phyloP scores from a whole-genome alignment of 2,329 filamentous ascomycete genomes.

The Mycosphaerella arachidis region DNA sequence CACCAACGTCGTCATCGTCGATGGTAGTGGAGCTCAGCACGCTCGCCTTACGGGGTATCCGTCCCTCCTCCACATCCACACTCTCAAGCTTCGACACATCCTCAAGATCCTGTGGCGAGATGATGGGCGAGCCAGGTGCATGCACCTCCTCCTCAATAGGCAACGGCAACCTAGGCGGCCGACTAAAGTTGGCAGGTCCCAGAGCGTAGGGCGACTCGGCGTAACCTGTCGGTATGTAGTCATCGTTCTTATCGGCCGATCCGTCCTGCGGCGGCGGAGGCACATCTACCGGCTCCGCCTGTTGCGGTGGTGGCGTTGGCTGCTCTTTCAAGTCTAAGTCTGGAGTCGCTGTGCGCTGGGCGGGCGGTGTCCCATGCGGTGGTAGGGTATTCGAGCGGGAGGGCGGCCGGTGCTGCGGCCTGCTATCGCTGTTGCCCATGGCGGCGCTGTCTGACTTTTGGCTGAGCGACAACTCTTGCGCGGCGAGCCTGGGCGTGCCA shows the following conservation, averaged over 20 bases:
- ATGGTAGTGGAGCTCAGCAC: slow-evolving; percentile 55
- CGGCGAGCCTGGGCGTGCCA: slow-evolving; percentile 11
- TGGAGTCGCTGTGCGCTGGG: slow-evolving; percentile 13
- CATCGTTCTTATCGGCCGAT: slow-evolving; percentile 15
- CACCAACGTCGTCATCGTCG: slow-evolving; percentile 66
- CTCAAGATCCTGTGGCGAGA: slow-evolving; percentile 62
- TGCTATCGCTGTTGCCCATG: slow-evolving; percentile 27
- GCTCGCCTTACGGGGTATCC: slow-evolving; percentile 52
- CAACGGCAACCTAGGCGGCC: slow-evolving; percentile 84
- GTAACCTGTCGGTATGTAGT: slow-evolving; percentile 24
- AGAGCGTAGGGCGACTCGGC: slow-evolving; percentile 33
- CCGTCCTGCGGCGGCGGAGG: slow-evolving; percentile 13
- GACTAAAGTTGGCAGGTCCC: slow-evolving; percentile 46
- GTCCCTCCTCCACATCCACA: slow-evolving; percentile 43
- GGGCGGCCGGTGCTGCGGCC: slow-evolving; percentile 15
- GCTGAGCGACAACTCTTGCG: slow-evolving; percentile 10
- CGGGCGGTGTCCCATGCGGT: slow-evolving; percentile 11
- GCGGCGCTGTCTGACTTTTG: slow-evolving; percentile 12
- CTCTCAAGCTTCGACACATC: slow-evolving; percentile 42
- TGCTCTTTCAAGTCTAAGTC: slow-evolving; percentile 5
- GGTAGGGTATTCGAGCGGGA: slow-evolving; percentile 25
- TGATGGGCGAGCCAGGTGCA: slow-evolving; percentile 84
- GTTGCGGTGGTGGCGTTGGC: slow-evolving; percentile 27
- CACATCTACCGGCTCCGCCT: slow-evolving; percentile 38
- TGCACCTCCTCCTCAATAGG: slow-evolving; percentile 90